Evolutionary conservation across 768 basidiomycete species (phyloP).

Genomic region (Pulveroboletus frians): DNA sequence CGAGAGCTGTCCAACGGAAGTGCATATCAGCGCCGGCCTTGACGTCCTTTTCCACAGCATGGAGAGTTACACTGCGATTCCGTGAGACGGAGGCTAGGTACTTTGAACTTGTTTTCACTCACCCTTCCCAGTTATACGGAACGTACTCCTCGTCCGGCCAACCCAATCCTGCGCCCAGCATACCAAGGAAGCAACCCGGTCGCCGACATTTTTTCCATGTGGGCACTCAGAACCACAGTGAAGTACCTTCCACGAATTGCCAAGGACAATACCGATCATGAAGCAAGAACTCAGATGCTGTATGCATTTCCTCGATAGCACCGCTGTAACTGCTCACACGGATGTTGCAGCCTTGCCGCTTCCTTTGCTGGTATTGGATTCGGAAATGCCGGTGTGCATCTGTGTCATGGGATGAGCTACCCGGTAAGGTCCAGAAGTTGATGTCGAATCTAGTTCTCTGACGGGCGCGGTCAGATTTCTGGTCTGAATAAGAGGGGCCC

Average conservation of each 20-base stretch:
- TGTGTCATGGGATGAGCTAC: conserved; percentile 88
- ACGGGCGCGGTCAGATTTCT: conserved; percentile 56
- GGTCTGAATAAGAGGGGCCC: conserved; percentile 93
- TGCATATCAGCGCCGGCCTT: conserved; percentile 91
- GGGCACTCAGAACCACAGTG: conserved; percentile 88
- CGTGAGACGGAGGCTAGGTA: conserved; percentile 43
- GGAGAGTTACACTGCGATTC: conserved; percentile 92
- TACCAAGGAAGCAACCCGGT: conserved; percentile 94
- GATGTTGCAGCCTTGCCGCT: conserved; percentile 62
- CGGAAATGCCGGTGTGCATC: conserved; percentile 87
- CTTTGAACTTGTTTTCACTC: conserved; percentile 1
- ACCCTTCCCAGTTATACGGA: conserved; percentile 66
- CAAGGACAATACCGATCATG: conserved; percentile 68
- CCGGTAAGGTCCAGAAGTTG: conserved; percentile 47
- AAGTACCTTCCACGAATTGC: conserved; percentile 85
- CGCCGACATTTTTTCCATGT: conserved; percentile 92
- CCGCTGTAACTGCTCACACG: not conserved
- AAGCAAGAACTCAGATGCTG: conserved; percentile 91
- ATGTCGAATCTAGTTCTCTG: not conserved
- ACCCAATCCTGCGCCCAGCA: conserved; percentile 86
- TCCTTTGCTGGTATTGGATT: conserved; percentile 96
- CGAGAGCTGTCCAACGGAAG: conserved; percentile 82
- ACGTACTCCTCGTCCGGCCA: conserved; percentile 81
- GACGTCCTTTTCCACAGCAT: conserved; percentile 96
- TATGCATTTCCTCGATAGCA: conserved; percentile 31